Base-by-base conservation (phyloP, 768 basidiomycete genomes). In the Naganishia onofrii region DNA sequence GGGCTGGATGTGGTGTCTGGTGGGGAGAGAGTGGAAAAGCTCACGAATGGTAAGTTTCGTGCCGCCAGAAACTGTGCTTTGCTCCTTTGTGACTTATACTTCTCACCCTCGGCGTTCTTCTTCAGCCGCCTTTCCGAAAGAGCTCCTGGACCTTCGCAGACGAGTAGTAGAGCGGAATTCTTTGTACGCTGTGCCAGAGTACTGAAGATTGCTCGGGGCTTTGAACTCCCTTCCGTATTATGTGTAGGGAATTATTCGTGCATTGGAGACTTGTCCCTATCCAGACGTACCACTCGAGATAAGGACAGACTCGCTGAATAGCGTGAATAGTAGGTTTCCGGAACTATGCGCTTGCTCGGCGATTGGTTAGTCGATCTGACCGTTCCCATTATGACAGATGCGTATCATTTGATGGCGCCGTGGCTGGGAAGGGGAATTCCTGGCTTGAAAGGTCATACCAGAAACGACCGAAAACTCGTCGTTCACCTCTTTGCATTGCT, bases 261-360 rank as follows among this genome's bases (percentile, higher is more conserved):
- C 52, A 8, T n/a, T 53, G 5, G 52, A 53, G 28, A 53, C n/a
- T 23, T 53, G 52, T 53, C 52, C 52, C 2, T 53, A 23, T 53
- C 52, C 52, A 23, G n/a, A 53, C n/a, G 3, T 53, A 23, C 52
- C 52, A 9, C n/a, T 53, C 52, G 52, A 53, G 52, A 53, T 53
- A 6, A 10, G 52, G 9, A 53, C 52, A 53, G 52, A 53, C 2
- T 53, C 52, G n/a, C 3, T 6, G 7, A 8, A 23, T 17, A 7
- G 48, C 17, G 19, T 52, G 7, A 17, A 52, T 7, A 7, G 48
- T 52, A 19, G 7, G 48, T 52, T 26, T 5, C 19, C 26, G 4
- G 7, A 21, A 21, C 48, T 26, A 7, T 36, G 36, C 12, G 6
- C 36, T 36, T n/a, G n/a, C n/a, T 6, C 36, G 36, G 36, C 36